These are phyloP conservation scores for Scalesia atractyloides DNA, from an alignment of 129 eudicot genomes.

Conservation along the genomic window DNA sequence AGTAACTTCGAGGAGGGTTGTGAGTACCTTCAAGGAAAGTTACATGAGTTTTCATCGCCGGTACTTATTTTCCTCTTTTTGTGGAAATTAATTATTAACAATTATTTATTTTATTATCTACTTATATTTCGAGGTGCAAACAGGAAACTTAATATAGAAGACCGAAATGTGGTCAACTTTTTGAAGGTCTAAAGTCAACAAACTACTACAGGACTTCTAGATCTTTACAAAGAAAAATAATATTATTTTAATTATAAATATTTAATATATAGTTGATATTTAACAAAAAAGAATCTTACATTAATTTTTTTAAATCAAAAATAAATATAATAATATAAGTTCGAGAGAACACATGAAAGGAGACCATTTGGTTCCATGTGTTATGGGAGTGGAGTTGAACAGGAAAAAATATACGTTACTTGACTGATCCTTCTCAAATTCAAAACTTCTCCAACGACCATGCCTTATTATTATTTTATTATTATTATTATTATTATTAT, in stretches of 20 bases:
- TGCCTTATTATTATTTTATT: background rate
- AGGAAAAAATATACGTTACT: slow-evolving; percentile 21
- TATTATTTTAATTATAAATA: too few species aligned
- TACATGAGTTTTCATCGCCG: too few species aligned
- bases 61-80: background rate
- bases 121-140: background rate
- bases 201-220: slow-evolving; percentile 9
- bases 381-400: slow-evolving; percentile 4
- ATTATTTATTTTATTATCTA: background rate
- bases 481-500: background rate
- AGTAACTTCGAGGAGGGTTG: too few species aligned
- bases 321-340: background rate
- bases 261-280: background rate
- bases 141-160: background rate
- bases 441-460: slow-evolving; percentile 5
- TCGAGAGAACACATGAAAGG: slow-evolving; percentile 12
- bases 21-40: too few species aligned
- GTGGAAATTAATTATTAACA: background rate
- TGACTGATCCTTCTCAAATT: slow-evolving; percentile 16
- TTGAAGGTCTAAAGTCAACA: slow-evolving; percentile 3
- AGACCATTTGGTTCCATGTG: slow-evolving; percentile 16
- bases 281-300: too few species aligned
- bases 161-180: background rate
- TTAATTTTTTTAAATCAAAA: too few species aligned
- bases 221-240: background rate